Conservation (phyloP, 192 early-diverging fungal species). For the Oehlia diaphana region DNA sequence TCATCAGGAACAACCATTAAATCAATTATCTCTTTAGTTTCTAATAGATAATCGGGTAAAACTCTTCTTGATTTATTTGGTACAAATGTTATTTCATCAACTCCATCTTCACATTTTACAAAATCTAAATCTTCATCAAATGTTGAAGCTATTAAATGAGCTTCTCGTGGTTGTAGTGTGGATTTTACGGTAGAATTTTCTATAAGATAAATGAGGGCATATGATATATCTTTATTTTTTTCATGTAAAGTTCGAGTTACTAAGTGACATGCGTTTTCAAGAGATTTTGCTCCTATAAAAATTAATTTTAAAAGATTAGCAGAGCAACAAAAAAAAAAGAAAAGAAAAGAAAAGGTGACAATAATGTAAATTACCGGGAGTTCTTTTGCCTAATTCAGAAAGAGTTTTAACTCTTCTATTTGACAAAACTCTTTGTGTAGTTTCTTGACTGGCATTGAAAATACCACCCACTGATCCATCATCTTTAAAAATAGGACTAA, state of each 20-base stretch:
- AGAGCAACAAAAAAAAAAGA: neutral
- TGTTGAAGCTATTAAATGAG: constrained; percentile 11
- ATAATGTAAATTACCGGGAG: neutral
- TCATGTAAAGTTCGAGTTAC: neutral
- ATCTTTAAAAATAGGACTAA: constrained; percentile 34
- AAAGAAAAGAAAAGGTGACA: neutral
- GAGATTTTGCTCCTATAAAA: neutral
- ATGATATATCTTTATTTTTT: constrained; percentile 11
- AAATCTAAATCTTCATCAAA: constrained; percentile 15
- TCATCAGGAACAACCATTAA: neutral
- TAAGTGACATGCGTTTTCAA: constrained; percentile 5
- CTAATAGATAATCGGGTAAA: constrained; percentile 14
- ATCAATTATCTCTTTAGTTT: constrained; percentile 4
- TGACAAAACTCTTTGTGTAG: constrained; percentile 34
- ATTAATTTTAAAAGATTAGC: neutral
- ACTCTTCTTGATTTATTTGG: neutral
- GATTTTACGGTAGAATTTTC: neutral
- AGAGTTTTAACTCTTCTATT: constrained; percentile 33
- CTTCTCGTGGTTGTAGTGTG: neutral
- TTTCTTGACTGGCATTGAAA: constrained; percentile 33
- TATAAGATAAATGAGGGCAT: constrained; percentile 21
- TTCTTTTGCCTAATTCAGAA: constrained; percentile 35
- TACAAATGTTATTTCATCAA: constrained; percentile 9
- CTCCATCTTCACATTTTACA: constrained; percentile 1
- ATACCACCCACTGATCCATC: constrained; percentile 35